Percentiles rank a stretch among this genome's conserved stretches.
phyloP scores from a whole-genome alignment of 164 flowering plant species.

The Amborella trichopoda region DNA sequence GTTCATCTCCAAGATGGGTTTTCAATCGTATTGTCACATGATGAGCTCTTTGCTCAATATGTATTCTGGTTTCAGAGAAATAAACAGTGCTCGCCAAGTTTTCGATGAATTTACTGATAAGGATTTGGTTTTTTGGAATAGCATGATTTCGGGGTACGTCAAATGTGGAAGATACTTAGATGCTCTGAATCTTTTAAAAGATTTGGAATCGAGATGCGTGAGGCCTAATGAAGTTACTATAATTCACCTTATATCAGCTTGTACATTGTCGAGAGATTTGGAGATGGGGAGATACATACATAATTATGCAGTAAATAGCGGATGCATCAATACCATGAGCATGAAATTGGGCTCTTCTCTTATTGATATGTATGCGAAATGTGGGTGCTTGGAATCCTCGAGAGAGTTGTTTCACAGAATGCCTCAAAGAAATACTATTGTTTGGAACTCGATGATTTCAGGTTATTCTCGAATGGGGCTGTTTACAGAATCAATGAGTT shows the following conservation, averaged over 20 bases:
- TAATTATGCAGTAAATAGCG: too few relatives aligned
- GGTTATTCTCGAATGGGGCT: conserved; percentile 20
- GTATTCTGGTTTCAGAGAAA: conserved; percentile 25
- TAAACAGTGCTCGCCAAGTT: conserved; percentile 20
- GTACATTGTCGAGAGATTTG: conserved; percentile 23
- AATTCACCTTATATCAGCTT: conserved; percentile 14
- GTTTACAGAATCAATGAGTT: conserved; percentile 2
- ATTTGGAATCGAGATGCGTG: too few relatives aligned
- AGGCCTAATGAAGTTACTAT: too few relatives aligned
- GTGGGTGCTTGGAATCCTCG: conserved; percentile 49
- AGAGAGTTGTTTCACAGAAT: conserved; percentile 33
- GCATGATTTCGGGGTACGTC: conserved; percentile 33
- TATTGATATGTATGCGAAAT: conserved; percentile 48
- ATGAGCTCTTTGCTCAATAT: conserved; percentile 35
- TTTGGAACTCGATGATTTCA: conserved; percentile 67
- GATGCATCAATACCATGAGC: conserved; percentile 43
- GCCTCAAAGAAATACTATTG: conserved; percentile 44
- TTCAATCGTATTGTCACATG: conserved; percentile 22
- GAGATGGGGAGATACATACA: conserved; percentile 35
- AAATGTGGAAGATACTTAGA: conserved; percentile 22
- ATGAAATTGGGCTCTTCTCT: conserved; percentile 46
- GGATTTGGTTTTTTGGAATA: conserved; percentile 44
- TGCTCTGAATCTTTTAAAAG: conserved; percentile 24
- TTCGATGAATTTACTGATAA: conserved; percentile 15
- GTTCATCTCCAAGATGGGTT: conserved; percentile 29